Percentiles rank a stretch among this genome's conserved stretches.
phyloP scores from a whole-genome alignment of 495 filamentous ascomycete species.

The Corynascus novoguineensis region DNA sequence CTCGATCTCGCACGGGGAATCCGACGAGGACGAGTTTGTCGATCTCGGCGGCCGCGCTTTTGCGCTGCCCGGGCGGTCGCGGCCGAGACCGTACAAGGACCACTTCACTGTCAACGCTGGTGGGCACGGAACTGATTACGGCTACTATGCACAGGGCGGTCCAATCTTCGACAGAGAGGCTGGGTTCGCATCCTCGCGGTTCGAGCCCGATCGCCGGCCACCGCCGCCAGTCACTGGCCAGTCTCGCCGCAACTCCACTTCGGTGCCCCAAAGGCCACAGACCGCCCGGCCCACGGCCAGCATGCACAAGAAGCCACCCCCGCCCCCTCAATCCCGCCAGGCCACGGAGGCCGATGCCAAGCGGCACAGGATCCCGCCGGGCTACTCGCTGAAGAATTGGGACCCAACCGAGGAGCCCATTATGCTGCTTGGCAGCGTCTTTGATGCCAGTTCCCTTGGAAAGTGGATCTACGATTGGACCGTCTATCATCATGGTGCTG shows the following conservation, averaged over 20 bases:
- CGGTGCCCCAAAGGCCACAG: constrained; percentile 38
- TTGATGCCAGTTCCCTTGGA: constrained; percentile 93
- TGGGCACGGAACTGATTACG: constrained; percentile 53
- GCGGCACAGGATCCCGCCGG: constrained; percentile 74
- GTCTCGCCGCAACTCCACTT: constrained; percentile 41
- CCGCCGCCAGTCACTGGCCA: constrained; percentile 23
- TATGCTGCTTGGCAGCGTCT: constrained; percentile 89
- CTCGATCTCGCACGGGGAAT: constrained; percentile 49
- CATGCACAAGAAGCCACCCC: constrained; percentile 33
- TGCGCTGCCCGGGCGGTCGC: constrained; percentile 42
- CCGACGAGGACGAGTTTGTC: constrained; percentile 56
- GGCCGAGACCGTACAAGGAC: constrained; percentile 36
- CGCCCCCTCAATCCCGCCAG: constrained; percentile 42
- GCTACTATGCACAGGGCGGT: constrained; percentile 49
- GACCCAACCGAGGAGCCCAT: constrained; percentile 89
- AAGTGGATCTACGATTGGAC: constrained; percentile 99
- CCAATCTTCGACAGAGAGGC: constrained; percentile 36
- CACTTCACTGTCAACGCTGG: constrained; percentile 38
- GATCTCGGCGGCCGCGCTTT: constrained; percentile 46
- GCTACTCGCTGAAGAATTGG: constrained; percentile 98
- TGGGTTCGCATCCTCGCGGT: constrained; percentile 40
- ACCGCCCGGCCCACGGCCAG: constrained; percentile 38
- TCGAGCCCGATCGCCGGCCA: constrained; percentile 38
- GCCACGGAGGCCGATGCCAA: constrained; percentile 84
- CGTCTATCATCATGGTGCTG: constrained; percentile 80